Conservation (phyloP, 2,329 filamentous ascomycete genomes). For the Ceratocystis cubensis region DNA sequence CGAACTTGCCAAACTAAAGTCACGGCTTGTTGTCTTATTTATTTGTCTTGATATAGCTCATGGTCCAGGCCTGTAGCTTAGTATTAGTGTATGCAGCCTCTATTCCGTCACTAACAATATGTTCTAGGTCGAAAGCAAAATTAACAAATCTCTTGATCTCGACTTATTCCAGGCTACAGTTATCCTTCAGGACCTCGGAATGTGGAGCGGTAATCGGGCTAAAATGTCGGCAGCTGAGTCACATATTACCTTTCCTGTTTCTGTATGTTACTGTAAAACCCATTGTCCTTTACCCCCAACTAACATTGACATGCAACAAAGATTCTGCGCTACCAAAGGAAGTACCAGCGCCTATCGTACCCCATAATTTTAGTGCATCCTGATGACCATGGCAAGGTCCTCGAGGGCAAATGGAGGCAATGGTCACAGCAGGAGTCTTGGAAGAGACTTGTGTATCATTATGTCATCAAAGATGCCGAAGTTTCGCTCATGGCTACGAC, state of each 20-base stretch:
- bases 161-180: constrained; percentile 39
- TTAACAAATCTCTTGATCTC: constrained; percentile 35
- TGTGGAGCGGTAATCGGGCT: constrained; percentile 43
- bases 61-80: too few relatives aligned
- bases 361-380: constrained; percentile 37
- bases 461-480: constrained; percentile 53
- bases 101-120: constrained; percentile 13
- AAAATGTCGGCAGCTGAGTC: constrained; percentile 47
- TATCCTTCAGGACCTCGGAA: constrained; percentile 37
- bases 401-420: constrained; percentile 52
- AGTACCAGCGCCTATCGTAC: constrained; percentile 46
- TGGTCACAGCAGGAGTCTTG: constrained; percentile 56
- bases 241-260: constrained; percentile 35
- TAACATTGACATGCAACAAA: constrained; percentile 24
- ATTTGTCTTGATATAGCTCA: not conserved
- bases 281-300: not conserved
- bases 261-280: constrained; percentile 28
- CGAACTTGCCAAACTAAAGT: not conserved
- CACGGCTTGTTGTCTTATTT: too few relatives aligned
- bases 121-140: constrained; percentile 38
- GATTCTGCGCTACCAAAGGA: constrained; percentile 45
- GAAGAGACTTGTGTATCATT: constrained; percentile 53
- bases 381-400: constrained; percentile 41
- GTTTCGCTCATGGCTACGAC: constrained; percentile 54
- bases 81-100: too few relatives aligned